phyloP scores from a whole-genome alignment of 352 stramenopile genomes.

The Peronospora tabacina region DNA sequence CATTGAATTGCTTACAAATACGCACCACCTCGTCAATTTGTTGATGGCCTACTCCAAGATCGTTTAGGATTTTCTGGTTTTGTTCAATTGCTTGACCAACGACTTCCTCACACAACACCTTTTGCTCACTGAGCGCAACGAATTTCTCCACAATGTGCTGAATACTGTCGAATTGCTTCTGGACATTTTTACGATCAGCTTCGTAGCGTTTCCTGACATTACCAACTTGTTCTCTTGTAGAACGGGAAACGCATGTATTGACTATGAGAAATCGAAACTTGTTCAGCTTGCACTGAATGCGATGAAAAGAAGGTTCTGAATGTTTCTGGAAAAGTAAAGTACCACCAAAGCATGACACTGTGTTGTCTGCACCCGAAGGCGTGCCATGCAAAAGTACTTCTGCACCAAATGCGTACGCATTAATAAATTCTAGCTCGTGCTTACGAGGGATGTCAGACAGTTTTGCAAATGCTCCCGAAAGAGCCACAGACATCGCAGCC shows the following conservation, averaged over 20 bases:
- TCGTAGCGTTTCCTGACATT: conserved; percentile 68
- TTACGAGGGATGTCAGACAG: conserved; percentile 22
- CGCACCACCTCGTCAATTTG: conserved; percentile 74
- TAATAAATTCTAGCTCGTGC: conserved; percentile 51
- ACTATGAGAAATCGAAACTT: conserved; percentile 82
- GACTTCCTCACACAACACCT: conserved; percentile 32
- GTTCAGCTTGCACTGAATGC: conserved; percentile 46
- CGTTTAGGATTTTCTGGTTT: conserved; percentile 76
- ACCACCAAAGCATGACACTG: conserved; percentile 81
- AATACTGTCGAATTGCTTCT: conserved; percentile 72
- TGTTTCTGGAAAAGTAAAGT: conserved; percentile 74
- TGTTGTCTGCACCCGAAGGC: conserved; percentile 90
- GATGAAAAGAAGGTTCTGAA: conserved; percentile 35
- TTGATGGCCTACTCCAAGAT: conserved; percentile 76
- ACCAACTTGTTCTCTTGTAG: conserved; percentile 78
- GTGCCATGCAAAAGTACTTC: conserved; percentile 88
- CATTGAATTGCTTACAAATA: conserved; percentile 43
- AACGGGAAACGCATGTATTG: conserved; percentile 87
- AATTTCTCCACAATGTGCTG: conserved; percentile 66
- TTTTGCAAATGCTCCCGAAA: conserved; percentile 54
- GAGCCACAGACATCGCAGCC: conserved; percentile 81
- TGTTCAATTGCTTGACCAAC: conserved; percentile 44
- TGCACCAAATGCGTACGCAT: conserved; percentile 78
- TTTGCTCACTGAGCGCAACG: conserved; percentile 30
- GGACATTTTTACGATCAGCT: conserved; percentile 30